Base-by-base conservation (phyloP, 768 basidiomycete genomes). In the Serendipita sp. region DNA sequence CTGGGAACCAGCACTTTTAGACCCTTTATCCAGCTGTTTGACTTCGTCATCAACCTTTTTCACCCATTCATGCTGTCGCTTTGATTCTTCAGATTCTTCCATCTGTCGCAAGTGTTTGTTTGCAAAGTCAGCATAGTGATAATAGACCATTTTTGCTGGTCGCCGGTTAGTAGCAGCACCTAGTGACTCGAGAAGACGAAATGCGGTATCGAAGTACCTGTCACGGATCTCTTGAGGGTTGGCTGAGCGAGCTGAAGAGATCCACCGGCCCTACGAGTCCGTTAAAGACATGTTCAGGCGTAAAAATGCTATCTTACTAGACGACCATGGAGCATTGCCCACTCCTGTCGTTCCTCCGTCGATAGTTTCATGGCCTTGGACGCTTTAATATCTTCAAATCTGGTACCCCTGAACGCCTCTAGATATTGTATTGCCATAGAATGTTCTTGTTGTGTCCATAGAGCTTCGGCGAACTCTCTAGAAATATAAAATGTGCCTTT, bases 391-490 rank as follows among this genome's bases (percentile, higher is more conserved):
- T 43, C 58, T 6, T 10, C 31, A 34, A 48, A 43, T n/a, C 60
- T 60, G 10, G 65, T 67, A 55, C 62, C 63, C 65, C 64, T 43
- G 27, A 77, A 71, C 40, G 75, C 74, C 62, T 79, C 80, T 63
- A 95, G 76, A 60, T 81, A 84, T 66, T 86, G 81, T 50, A 94
- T 85, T 0, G 95, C 94, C 3, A 86, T 73, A 66, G 83, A 84
- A 68, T 91, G 87, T 71, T 99, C 95, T 48, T 82, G 83, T 66
- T 90, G 86, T 8, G 81, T 73, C 91, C 95, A 98, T 4, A 98
- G 78, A 16, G 97, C 92, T 65, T 85, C 82, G 15, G 95, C 87
- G 68, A 91, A 91, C 71, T 96, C 94, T 69, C 85, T 79, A 0
- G 84, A 81, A 27, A 88, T 82, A 33, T 80, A 77, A n/a, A 75